Evolutionary conservation across 2,329 filamentous ascomycete genomes (phyloP).

Genomic region (Clarireedia hainanense): DNA sequence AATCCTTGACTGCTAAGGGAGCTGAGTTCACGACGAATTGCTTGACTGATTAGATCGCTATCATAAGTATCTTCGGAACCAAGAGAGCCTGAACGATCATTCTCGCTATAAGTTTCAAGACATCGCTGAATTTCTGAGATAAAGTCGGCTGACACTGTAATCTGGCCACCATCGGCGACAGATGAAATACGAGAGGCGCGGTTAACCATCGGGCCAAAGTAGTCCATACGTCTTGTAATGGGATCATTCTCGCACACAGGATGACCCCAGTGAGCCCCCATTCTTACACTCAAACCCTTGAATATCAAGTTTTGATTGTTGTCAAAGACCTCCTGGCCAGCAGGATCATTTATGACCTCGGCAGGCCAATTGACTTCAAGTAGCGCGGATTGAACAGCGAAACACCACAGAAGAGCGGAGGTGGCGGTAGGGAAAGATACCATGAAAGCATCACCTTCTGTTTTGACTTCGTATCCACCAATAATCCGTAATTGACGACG

Average conservation of each 20-base stretch:
- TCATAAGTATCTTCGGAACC: conserved; percentile 68
- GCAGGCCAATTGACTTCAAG: conserved; percentile 88
- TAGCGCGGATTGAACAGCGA: conserved; percentile 82
- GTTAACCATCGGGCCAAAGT: conserved; percentile 99
- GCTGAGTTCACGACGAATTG: conserved; percentile 80
- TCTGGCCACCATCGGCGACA: conserved; percentile 92
- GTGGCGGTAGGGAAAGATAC: conserved; percentile 96
- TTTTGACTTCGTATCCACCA: conserved; percentile 98
- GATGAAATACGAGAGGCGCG: conserved; percentile 89
- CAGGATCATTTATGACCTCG: conserved; percentile 80
- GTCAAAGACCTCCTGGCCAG: conserved; percentile 76
- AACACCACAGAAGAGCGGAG: conserved; percentile 90
- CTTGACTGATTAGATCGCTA: conserved; percentile 64
- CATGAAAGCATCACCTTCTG: conserved; percentile 99
- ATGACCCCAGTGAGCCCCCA: conserved; percentile 94
- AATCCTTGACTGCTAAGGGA: conserved; percentile 87
- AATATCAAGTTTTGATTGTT: conserved; percentile 86
- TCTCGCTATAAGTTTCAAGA: conserved; percentile 81
- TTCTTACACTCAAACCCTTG: conserved; percentile 86
- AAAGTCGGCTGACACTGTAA: conserved; percentile 94
- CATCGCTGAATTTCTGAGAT: conserved; percentile 92
- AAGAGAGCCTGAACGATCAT: conserved; percentile 60
- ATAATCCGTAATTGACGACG: conserved; percentile 86
- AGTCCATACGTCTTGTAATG: conserved; percentile 96
- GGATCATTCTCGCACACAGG: conserved; percentile 94